Base-by-base conservation (phyloP, 257 asterid species). In the Marsdenia floribunda region DNA sequence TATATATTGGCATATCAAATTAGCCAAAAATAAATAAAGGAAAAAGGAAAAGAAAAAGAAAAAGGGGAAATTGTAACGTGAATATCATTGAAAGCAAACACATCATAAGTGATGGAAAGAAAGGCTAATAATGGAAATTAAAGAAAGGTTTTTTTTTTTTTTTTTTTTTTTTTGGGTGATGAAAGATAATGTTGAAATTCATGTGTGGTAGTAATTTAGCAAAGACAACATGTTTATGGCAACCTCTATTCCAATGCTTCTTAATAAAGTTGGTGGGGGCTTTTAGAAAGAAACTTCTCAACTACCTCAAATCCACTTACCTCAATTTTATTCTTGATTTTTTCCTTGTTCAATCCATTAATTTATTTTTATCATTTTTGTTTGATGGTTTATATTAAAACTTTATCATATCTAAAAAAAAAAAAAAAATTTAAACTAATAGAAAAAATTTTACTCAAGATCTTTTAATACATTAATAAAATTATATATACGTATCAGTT, bases 231-330 rank as follows among this genome's bases (percentile, higher is more conserved):
- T 11, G 42, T 46, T 44, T 44, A 22, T 52, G 16, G 49, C 33
- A 46, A 53, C 64, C 16, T 22, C 38, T 15, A 8, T 21, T 60
- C 54, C 72, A 50, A 37, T 52, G 57, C 66, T 77, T 52, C 7
- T 26, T 18, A 42, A 60, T 49, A 60, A 61, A 44, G 13, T 44
- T 44, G 8, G 49, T 6, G 80, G 71, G 75, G 80, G 61, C 37
- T 75, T 58, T 16, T 3, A 0, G 74, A 50, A 24, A 38, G 50
- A 37, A 53, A 49, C 63, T 6, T 3, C 22, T 24, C 79, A 76
- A 76, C 74, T 22, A 40, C 59, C 72, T 14, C 8, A 11, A 67
- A 50, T 64, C 11, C 8, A 60, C 26, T 73, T 12, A 46, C 3
- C 69, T 29, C 0, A 52, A 55, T n/a, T 16, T 7, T 19, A 29